Base-by-base conservation (phyloP, 2,329 filamentous ascomycete species). In the Sclerotinia trifoliorum region DNA sequence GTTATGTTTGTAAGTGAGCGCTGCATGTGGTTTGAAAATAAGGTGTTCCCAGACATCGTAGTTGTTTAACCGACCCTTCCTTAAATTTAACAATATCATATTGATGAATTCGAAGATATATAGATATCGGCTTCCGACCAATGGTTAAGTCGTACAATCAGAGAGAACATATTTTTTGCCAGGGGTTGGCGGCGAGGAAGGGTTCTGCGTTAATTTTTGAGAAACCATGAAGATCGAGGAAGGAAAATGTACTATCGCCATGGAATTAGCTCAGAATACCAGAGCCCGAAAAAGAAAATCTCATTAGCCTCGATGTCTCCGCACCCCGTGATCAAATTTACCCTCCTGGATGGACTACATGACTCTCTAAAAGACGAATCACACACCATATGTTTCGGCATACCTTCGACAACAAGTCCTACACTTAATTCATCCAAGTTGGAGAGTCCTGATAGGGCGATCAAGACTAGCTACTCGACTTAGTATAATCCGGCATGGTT, bases 1-100 rank as follows among this genome's bases (percentile, higher is more conserved):
- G 2, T 42, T 17, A 42, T 42, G 15, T 42, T 42, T 42, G 15
- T 42, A 17, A 42, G 39, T n/a, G 2, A n/a, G 19, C 10, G 21
- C n/a, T 42, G 5, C 5, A 4, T 26, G 15, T 17, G n/a, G n/a
- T 32, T 29, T 13, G 11, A 6, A 32, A 29, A n/a, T 32, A 32
- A 2, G 11, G 24, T 17, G 0, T 32, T 21, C 8, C 8, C 10
- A 19, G 24, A 46, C 2, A 15, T 48, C 19, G 10, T 32, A 11
- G 1, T 5, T n/a, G 2, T 48, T n/a, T 21, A 15, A 1, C 13
- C 21, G 8, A 8, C n/a, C 1, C 32, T 39, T 39, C 2, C 35
- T 42, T 32, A 19, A 15, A 0, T n/a, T 1, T 1, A 48, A 8
- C 1, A 3, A 32, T 4, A n/a, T n/a, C 5, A n/a, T 10, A 10